Evolutionary conservation across 129 eudicot species (phyloP).

Genomic region (Calendula officinalis): DNA sequence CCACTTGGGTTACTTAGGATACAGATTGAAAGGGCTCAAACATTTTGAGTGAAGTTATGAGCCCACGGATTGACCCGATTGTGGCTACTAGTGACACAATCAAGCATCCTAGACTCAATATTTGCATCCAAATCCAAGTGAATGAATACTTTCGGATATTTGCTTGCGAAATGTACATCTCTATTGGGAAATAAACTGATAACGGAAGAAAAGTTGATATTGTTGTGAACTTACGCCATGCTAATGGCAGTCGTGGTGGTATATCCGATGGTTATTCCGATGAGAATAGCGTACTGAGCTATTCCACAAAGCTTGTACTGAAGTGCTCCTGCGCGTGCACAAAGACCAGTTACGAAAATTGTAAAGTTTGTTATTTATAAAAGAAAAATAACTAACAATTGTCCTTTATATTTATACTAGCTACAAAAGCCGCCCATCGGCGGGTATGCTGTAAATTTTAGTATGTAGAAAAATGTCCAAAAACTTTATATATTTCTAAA

Average conservation of each 20-base stretch:
- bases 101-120: constrained; percentile 41
- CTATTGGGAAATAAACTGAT: constrained; percentile 41
- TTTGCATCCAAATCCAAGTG: constrained; percentile 50
- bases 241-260: constrained; percentile 64
- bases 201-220: constrained; percentile 29
- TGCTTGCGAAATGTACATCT: constrained; percentile 53
- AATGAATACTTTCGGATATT: constrained; percentile 37
- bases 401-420: background rate
- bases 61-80: constrained; percentile 58
- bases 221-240: constrained; percentile 52
- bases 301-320: constrained; percentile 41
- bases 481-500: no score
- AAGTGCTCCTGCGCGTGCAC: constrained; percentile 40
- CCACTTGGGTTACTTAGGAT: constrained; percentile 21
- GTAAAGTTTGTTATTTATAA: background rate
- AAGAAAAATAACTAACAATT: background rate
- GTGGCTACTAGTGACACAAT: constrained; percentile 56
- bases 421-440: no score
- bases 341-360: background rate
- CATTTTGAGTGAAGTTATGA: constrained; percentile 34
- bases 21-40: constrained; percentile 45
- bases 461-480: no score
- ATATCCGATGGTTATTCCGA: constrained; percentile 56
- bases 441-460: no score
- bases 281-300: constrained; percentile 49